Evolutionary conservation across 2,329 filamentous ascomycete species (phyloP), one percentile per base, ranked within the genome.

Genomic region (Allantophomopsis lycopodina): DNA sequence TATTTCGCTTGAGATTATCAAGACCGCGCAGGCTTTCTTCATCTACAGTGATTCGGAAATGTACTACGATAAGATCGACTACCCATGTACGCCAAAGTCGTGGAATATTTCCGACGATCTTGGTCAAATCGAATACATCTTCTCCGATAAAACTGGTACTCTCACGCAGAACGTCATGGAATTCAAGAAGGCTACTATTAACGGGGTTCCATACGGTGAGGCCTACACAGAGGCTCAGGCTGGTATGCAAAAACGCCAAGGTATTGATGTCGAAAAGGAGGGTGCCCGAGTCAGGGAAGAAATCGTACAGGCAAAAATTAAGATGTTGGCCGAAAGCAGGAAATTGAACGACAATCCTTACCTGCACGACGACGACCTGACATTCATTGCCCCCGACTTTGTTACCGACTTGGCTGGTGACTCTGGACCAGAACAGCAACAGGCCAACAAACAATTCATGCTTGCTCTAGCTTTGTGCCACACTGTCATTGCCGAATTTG

Each of bases 41-140:
- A 98, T 98, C 55, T 95, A 94, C 65, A 94, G 81, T 62, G 91
- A 98, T 55, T 73, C 84, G 4, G 76, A 81, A 55, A 98, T 98
- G 93, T 98, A 96, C 61, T 94, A 98, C 63, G 91, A 91, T 41
- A 79, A 77, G 52, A 77, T 95, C 48, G 87, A 94, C 53, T 88
- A 94, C 55, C 87, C 89, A 2, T 98, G 93, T 56, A 86, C 94
- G 10, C 91, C 93, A 5, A 96, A 96, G 55, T 87, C 88, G 0
- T 98, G 91, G 91, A 98, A 96, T 56, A 96, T 98, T 38, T 96
- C 89, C 1, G 91, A 98, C 55, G 93, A 98, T 52, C 70, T 98
- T 36, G 91, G 91, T 11, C 91, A 98, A 61, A 94, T 98, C 46
- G 91, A 96, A 61, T 98, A 96, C 65, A 94, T 98, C 49, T 98